These are phyloP conservation scores for Russula vinacea DNA, from an alignment of 768 basidiomycete genomes.

Conservation along the genomic window DNA sequence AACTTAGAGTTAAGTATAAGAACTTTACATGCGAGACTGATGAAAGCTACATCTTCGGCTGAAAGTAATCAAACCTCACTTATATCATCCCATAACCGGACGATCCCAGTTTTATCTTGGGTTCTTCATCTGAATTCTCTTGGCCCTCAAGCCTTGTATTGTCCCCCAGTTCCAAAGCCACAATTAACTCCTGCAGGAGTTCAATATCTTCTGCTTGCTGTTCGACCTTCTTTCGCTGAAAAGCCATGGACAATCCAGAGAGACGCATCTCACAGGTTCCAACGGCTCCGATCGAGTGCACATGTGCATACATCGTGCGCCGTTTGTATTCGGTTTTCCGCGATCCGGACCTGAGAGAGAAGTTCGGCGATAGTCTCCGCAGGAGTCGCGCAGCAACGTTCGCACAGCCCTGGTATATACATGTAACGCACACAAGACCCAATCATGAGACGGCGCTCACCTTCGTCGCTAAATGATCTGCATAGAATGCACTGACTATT, in stretches of 20 bases:
- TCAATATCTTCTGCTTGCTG: slow-evolving; percentile 27
- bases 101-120: background rate
- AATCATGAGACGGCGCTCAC: slow-evolving; percentile 37
- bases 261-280: slow-evolving; percentile 43
- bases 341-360: slow-evolving; percentile 36
- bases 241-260: slow-evolving; percentile 47
- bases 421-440: background rate
- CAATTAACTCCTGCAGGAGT: slow-evolving; percentile 19
- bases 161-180: slow-evolving; percentile 18
- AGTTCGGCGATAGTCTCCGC: slow-evolving; percentile 39
- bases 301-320: slow-evolving; percentile 42
- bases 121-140: background rate
- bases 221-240: slow-evolving; percentile 37
- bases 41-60: background rate
- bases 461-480: slow-evolving; percentile 50
- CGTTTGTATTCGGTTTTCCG: slow-evolving; percentile 35
- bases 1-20: background rate
- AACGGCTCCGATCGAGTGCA: slow-evolving; percentile 39
- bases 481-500: slow-evolving; percentile 71
- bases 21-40: background rate
- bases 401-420: slow-evolving; percentile 39
- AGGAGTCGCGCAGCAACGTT: slow-evolving; percentile 32
- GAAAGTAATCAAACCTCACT: background rate
- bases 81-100: slow-evolving; percentile 4
- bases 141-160: slow-evolving; percentile 12